Base-by-base conservation (phyloP, 2,329 filamentous ascomycete species). In the Beauveria asiatica region DNA sequence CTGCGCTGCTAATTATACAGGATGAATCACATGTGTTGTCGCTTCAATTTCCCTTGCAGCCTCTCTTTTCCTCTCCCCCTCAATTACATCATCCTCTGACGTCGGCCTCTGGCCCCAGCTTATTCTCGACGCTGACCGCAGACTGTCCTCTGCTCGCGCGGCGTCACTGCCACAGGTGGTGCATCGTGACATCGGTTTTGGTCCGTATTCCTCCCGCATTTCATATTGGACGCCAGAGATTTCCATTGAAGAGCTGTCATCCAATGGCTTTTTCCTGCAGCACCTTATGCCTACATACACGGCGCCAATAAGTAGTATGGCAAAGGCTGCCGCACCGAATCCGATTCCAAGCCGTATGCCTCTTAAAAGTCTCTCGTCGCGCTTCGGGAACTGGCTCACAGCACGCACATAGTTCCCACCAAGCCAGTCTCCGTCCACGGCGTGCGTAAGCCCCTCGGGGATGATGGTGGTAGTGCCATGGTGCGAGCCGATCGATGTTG, bases 391-490 rank as follows among this genome's bases (percentile, higher is more conserved):
- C 2, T 69, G 65, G 10, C 60, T 62, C 9, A 60, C 39, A 3
- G 46, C 41, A 21, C 70, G 67, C 23, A 73, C 69, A 39, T 74
- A 70, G 4, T 70, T 67, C 1, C 74, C 61, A 10, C 72, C 72
- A 5, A 76, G 65, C 11, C 64, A 63, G 33, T 67, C 66, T 53
- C 71, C 73, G 60, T 76, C 73, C 8, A 64, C 64, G n/a, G 72
- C 70, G 48, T 69, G 69, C 61, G 74, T 75, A n/a, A 74, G 67
- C 3, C 73, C 73, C 19, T 69, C 68, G 39, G 75, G 71, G 5
- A 70, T 72, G 59, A 73, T 64, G 30, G 61, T 63, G 11, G 62
- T 52, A 19, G 62, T 62, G 44, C 50, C 41, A n/a, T 42, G 57
- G 5, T 42, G 50, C 17, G 27, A 30, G n/a, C 25, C 8, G 3